Percentiles rank a stretch among this genome's conserved stretches.
phyloP scores from a whole-genome alignment of 1,139 yeast species.

The Kluyveromyces sp. region DNA sequence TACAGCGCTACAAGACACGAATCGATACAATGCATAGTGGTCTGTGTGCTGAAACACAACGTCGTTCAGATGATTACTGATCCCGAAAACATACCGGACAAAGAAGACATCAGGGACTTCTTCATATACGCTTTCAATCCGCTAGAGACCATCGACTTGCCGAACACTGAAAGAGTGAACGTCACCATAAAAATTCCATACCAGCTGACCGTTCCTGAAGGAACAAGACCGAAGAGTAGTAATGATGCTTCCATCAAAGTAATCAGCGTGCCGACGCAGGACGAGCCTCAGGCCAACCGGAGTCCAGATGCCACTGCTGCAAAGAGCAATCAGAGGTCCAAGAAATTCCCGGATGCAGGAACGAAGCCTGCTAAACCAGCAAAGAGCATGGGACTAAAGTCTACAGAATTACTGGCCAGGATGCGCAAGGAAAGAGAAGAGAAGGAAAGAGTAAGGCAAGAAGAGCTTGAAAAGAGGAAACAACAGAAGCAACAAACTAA shows the following conservation, averaged over 20 bases:
- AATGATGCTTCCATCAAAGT: background rate
- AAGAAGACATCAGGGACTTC: constrained; percentile 21
- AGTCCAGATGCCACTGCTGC: constrained; percentile 8
- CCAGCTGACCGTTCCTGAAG: constrained; percentile 7
- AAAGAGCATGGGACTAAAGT: constrained; percentile 24
- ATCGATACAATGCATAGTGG: constrained; percentile 23
- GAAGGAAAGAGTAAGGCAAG: constrained; percentile 28
- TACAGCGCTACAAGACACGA: constrained; percentile 19
- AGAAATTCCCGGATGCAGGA: constrained; percentile 3
- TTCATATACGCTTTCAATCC: constrained; percentile 32
- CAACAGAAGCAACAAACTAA: constrained; percentile 12
- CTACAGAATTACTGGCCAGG: constrained; percentile 29
- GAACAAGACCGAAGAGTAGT: background rate
- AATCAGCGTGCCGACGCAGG: constrained; percentile 4
- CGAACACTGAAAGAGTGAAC: constrained; percentile 18
- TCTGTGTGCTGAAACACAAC: constrained; percentile 20
- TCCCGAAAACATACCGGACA: constrained; percentile 14
- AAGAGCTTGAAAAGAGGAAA: constrained; percentile 23
- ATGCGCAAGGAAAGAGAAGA: constrained; percentile 30
- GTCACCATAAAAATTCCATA: constrained; percentile 21
- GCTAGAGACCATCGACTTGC: constrained; percentile 24
- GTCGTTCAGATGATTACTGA: constrained; percentile 21
- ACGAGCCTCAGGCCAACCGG: background rate
- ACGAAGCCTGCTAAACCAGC: constrained; percentile 6
- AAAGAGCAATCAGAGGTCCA: constrained; percentile 6